Base-by-base conservation (phyloP, 2,329 filamentous ascomycete species). In the Calonectria crousiana region DNA sequence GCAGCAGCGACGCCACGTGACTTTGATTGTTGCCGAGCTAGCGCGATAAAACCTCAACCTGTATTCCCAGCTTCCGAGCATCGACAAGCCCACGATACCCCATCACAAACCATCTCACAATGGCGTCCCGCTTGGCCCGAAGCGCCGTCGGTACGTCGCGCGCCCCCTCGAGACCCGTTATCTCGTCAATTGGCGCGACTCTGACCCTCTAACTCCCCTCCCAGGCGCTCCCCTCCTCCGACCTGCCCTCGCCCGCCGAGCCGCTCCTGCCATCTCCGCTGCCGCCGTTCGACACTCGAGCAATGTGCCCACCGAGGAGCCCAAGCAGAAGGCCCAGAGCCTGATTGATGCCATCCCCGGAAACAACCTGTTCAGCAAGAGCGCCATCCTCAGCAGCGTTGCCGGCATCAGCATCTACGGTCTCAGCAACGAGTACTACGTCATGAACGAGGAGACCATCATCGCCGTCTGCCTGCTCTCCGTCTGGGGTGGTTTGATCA, bases 401-500 rank as follows among this genome's bases (percentile, higher is more conserved):
- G 95, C 97, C 83, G 96, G 94, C 88, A 88, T 98, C 82, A 96
- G 95, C 83, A 92, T 98, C 86, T 98, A 97, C 85, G 97, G 95
- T 84, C 95, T 99, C 89, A 97, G 95, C 93, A 99, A 98, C 89
- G 97, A 99, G 92, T 95, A 98, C 90, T 98, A 98, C 89, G 95
- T 99, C 86, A 91, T 99, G 88, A 99, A 99, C 90, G 97, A 99
- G 91, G 97, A 99, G 91, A 94, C 96, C 78, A 94, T 99, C 85
- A 95, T 98, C 84, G 95, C 95, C 80, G 92, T 99, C 89, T 97
- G 94, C 87, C 91, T 99, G 83, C 90, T 98, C 84, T 95, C 94
- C 85, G 95, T 98, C 85, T 99, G 98, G 94, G 93, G 90, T 84
- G 95, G 93, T 77, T 91, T 98, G 82, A 96, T 95, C 89, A 97